Conservation (phyloP, 106 monocot species). For the Dendrobium catenatum region DNA sequence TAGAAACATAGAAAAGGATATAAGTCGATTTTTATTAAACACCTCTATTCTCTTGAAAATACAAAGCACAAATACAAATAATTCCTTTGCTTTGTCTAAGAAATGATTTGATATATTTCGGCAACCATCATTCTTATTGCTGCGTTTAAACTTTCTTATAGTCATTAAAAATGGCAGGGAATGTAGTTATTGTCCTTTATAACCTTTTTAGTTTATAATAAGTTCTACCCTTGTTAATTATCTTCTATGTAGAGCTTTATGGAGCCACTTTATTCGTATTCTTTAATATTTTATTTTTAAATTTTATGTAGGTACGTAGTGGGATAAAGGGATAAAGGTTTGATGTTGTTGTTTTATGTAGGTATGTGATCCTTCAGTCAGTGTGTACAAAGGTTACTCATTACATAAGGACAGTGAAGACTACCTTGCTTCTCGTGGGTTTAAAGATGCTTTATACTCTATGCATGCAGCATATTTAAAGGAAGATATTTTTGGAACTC, state of each 20-base stretch:
- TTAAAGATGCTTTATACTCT: constrained; percentile 59
- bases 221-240: background rate
- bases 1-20: background rate
- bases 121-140: background rate
- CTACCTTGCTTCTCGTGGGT: constrained; percentile 58
- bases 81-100: background rate
- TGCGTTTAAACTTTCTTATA: background rate
- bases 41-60: background rate
- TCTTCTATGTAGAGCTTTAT: background rate
- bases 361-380: constrained; percentile 81
- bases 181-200: background rate
- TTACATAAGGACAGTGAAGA: constrained; percentile 67
- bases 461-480: constrained; percentile 55
- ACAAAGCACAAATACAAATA: background rate
- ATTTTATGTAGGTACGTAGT: constrained; percentile 46
- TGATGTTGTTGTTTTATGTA: constrained; percentile 9
- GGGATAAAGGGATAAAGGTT: too few species aligned
- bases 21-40: background rate
- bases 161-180: background rate
- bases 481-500: constrained; percentile 51
- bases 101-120: background rate
- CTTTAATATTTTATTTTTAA: background rate
- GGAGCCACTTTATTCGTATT: background rate
- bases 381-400: constrained; percentile 73
- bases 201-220: background rate